Conservation (phyloP, 2,329 filamentous ascomycete species). For the Fusarium mangiferae region DNA sequence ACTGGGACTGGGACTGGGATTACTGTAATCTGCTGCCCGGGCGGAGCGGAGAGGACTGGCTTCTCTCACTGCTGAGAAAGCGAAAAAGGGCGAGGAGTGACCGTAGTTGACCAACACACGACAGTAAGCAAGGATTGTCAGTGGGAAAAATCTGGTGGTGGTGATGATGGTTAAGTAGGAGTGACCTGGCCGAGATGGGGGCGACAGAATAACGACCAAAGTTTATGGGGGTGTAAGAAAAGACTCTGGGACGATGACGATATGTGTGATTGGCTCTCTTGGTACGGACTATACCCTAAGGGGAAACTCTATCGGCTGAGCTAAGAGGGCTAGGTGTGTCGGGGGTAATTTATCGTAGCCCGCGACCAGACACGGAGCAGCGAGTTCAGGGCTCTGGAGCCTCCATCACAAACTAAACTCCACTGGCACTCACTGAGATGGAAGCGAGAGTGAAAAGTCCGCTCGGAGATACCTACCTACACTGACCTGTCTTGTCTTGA, state of each 20-base stretch:
- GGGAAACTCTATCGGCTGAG: neutral
- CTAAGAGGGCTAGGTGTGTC: slow-evolving; percentile 10
- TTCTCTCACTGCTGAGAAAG: neutral
- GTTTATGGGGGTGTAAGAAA: neutral
- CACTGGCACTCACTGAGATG: neutral
- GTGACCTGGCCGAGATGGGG: slow-evolving; percentile 15
- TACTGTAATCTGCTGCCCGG: neutral
- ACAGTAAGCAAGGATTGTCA: slow-evolving; percentile 10
- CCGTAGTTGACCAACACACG: slow-evolving; percentile 6
- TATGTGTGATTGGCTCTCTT: slow-evolving; percentile 15
- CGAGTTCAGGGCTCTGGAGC: neutral
- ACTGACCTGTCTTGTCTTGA: too few relatives aligned
- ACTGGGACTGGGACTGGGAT: neutral
- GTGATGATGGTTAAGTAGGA: slow-evolving; percentile 1
- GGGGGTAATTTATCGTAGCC: slow-evolving; percentile 11
- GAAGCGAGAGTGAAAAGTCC: slow-evolving; percentile 15
- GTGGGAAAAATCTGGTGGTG: slow-evolving; percentile 18
- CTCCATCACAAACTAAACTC: neutral
- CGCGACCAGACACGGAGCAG: slow-evolving; percentile 2
- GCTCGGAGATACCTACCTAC: slow-evolving; percentile 7
- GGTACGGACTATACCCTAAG: neutral
- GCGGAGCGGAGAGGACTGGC: slow-evolving; percentile 22
- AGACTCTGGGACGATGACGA: slow-evolving; percentile 5
- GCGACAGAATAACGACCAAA: slow-evolving; percentile 34
- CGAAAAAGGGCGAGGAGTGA: slow-evolving; percentile 7